phyloP scores from a whole-genome alignment of 2,329 filamentous ascomycete genomes.

The Calonectria pauciramosa region DNA sequence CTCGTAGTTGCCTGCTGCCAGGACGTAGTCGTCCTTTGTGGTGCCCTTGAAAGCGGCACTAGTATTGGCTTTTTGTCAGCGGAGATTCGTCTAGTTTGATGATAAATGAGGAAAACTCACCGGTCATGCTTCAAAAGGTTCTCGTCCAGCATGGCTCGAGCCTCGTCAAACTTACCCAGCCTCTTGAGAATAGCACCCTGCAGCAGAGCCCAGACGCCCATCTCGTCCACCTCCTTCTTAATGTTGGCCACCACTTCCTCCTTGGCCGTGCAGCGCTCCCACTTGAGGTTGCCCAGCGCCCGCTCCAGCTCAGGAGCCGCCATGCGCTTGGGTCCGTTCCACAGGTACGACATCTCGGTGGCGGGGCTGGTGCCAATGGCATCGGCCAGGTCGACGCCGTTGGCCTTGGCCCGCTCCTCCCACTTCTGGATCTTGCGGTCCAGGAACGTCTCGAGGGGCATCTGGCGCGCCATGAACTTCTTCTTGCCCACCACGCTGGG shows the following conservation, averaged over 20 bases:
- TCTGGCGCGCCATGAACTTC: constrained; percentile 87
- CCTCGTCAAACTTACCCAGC: constrained; percentile 73
- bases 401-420: constrained; percentile 80
- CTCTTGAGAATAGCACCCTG: constrained; percentile 76
- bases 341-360: constrained; percentile 94
- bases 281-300: constrained; percentile 75
- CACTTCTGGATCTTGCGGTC: constrained; percentile 89
- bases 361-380: constrained; percentile 85
- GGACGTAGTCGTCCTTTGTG: constrained; percentile 77
- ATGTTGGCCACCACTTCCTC: constrained; percentile 59
- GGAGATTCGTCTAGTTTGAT: not conserved
- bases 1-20: constrained; percentile 87
- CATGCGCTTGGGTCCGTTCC: constrained; percentile 92
- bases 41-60: constrained; percentile 70
- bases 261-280: constrained; percentile 70
- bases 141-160: constrained; percentile 73
- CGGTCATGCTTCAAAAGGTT: constrained; percentile 76
- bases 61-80: constrained; percentile 24
- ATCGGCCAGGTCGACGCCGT: constrained; percentile 79
- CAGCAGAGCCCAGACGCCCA: constrained; percentile 75
- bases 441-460: constrained; percentile 92
- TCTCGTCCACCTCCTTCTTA: constrained; percentile 69
- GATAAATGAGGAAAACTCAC: constrained; percentile 53
- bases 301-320: constrained; percentile 71
- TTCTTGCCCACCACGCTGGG: constrained; percentile 85